phyloP scores from a whole-genome alignment of 1,284 basidiomycete genomes.

The Trametes polyzona region DNA sequence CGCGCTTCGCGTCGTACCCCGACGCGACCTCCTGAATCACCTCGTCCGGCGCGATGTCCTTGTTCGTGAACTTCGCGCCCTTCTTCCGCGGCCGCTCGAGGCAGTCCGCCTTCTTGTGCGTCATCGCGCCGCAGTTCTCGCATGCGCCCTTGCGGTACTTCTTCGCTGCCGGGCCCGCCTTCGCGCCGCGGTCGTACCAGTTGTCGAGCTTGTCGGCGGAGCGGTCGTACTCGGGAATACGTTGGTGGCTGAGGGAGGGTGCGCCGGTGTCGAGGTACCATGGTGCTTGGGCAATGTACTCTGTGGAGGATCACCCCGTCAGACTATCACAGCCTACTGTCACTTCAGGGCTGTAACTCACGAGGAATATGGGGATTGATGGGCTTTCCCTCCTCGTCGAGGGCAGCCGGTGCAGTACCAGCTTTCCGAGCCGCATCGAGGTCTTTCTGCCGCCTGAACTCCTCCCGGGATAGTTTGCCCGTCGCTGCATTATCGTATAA shows the following conservation, averaged over 20 bases:
- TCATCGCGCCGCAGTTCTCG: slow-evolving; percentile 98
- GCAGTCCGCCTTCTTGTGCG: slow-evolving; percentile 91
- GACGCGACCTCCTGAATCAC: slow-evolving; percentile 77
- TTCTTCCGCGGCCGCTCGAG: slow-evolving; percentile 95
- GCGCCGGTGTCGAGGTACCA: slow-evolving; percentile 97
- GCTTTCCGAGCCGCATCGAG: slow-evolving; percentile 96
- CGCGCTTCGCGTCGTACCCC: slow-evolving; percentile 96
- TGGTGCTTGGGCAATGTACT: slow-evolving; percentile 94
- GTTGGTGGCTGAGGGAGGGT: slow-evolving; percentile 93
- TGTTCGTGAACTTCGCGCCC: slow-evolving; percentile 93
- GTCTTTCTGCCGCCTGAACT: slow-evolving; percentile 93
- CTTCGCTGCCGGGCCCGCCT: slow-evolving; percentile 87
- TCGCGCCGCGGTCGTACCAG: slow-evolving; percentile 93
- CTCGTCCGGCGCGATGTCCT: slow-evolving; percentile 92
- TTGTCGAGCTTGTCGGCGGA: slow-evolving; percentile 76
- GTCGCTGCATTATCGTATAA: slow-evolving; percentile 25
- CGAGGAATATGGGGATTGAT: slow-evolving; percentile 99
- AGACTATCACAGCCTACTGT: no score
- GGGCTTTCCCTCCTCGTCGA: slow-evolving; percentile 92
- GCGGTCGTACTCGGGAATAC: slow-evolving; percentile 72
- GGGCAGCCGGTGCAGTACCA: slow-evolving; percentile 93
- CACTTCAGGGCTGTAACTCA: no score
- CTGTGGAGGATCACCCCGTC: slow-evolving; percentile 42
- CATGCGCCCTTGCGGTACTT: slow-evolving; percentile 98
- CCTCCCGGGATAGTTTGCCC: slow-evolving; percentile 91